A percentile compares a stretch with the other conserved stretches of the same genome.
Conservation (phyloP, 108 stramenopile species). For the Cyclotella distinguenda region DNA sequence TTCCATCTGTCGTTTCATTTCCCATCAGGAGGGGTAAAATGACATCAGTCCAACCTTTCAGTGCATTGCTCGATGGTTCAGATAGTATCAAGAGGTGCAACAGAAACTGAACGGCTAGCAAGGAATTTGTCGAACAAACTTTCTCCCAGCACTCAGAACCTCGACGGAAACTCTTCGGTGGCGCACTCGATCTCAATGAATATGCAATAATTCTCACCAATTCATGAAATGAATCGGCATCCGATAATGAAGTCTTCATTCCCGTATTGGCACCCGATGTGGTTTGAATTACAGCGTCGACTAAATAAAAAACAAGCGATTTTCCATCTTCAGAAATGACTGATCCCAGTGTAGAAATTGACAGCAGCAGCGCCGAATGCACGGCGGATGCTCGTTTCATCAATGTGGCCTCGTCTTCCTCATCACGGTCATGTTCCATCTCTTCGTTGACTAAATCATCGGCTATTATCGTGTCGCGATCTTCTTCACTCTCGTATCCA, state of each 20-base stretch:
- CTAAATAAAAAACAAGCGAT: not conserved
- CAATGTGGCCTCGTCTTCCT: conserved; percentile 32
- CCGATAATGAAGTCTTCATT: no score
- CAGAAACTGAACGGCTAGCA: conserved; percentile 32
- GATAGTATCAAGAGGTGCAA: not conserved
- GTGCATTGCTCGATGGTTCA: not conserved
- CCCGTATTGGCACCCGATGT: not conserved
- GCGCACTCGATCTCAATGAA: conserved; percentile 6
- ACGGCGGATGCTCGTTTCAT: conserved; percentile 41
- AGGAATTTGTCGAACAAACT: conserved; percentile 33
- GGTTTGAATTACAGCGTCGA: not conserved
- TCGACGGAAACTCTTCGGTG: conserved; percentile 7
- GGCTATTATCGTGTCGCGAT: conserved; percentile 1
- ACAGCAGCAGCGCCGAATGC: conserved; percentile 33
- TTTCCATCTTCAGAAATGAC: not conserved
- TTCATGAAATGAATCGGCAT: conserved; percentile 7
- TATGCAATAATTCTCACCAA: conserved; percentile 6
- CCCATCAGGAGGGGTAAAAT: conserved; percentile 38
- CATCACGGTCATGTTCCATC: conserved; percentile 1
- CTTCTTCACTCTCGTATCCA: conserved; percentile 19
- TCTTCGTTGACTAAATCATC: not conserved
- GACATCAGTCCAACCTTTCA: conserved; percentile 25
- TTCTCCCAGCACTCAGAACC: conserved; percentile 13
- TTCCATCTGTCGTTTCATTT: not conserved
- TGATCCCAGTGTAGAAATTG: not conserved